These are phyloP conservation scores for Cystobasidium sp. DNA, from an alignment of 1,284 basidiomycete species.

Conservation along the genomic window DNA sequence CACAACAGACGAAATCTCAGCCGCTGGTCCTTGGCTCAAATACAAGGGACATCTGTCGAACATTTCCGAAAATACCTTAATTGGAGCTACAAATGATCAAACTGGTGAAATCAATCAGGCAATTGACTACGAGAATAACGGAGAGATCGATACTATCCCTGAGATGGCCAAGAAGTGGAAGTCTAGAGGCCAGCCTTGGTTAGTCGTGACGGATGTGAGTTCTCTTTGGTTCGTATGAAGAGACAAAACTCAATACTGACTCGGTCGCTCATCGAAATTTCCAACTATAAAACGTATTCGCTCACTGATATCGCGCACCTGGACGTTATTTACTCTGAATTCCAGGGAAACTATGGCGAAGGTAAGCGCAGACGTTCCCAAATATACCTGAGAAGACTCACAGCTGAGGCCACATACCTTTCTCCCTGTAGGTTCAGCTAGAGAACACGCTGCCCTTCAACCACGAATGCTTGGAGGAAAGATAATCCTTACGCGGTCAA, in stretches of 20 bases:
- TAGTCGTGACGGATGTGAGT: slow-evolving; percentile 80
- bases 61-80: slow-evolving; percentile 90
- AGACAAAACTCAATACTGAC: too few species aligned
- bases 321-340: too few species aligned
- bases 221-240: too few species aligned
- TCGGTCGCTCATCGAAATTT: too few species aligned
- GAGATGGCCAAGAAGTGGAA: slow-evolving; percentile 85
- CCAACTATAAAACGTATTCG: too few species aligned
- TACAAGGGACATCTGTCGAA: slow-evolving; percentile 96
- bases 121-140: slow-evolving; percentile 66
- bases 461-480: slow-evolving; percentile 84
- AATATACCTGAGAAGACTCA: too few species aligned
- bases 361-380: too few species aligned
- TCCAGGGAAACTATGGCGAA: slow-evolving; percentile 75
- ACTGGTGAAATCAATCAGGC: slow-evolving; percentile 87
- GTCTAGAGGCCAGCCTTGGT: slow-evolving; percentile 82
- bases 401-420: too few species aligned
- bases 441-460: slow-evolving; percentile 93
- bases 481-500: too few species aligned
- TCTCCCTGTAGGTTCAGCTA: too few species aligned
- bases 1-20: slow-evolving; percentile 97
- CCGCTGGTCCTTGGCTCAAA: slow-evolving; percentile 96
- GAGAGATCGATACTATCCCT: slow-evolving; percentile 79
- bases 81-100: slow-evolving; percentile 89
- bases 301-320: too few species aligned